These are phyloP conservation scores for Auxenochlorella pyrenoidosa DNA, from an alignment of 139 green algal species.

Conservation along the genomic window DNA sequence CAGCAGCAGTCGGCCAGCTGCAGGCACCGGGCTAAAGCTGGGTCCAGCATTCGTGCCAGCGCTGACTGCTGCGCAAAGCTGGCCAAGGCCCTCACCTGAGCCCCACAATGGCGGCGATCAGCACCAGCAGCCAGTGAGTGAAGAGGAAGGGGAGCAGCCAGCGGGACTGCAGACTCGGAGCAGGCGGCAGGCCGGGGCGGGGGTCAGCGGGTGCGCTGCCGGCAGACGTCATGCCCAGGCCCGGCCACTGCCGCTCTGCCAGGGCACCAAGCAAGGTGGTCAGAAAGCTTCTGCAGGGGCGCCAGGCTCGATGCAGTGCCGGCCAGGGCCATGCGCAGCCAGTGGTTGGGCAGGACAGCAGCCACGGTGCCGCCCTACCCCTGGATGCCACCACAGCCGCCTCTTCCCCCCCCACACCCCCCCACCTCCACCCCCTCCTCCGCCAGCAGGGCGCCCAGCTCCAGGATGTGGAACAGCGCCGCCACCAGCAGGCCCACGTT, in stretches of 20 bases:
- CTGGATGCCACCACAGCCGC: neutral
- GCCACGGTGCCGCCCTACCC: no score
- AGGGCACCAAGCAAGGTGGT: no score
- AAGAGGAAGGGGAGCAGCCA: conserved; percentile 42
- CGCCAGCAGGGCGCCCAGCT: conserved; percentile 38
- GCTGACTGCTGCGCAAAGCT: no score
- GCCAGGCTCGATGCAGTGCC: no score
- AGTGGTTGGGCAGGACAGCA: no score
- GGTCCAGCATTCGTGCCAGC: no score
- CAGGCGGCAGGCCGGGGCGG: neutral
- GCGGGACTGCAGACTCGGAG: neutral
- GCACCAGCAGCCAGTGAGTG: conserved; percentile 39
- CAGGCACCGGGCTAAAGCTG: neutral
- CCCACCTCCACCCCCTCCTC: conserved; percentile 30
- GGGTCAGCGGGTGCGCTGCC: no score
- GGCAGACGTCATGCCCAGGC: no score
- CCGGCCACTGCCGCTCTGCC: no score
- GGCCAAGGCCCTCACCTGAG: conserved; percentile 13
- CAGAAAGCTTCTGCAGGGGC: no score
- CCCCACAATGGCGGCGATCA: conserved; percentile 38
- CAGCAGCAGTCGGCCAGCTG: neutral
- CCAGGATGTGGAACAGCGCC: conserved; percentile 47
- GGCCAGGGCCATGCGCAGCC: no score
- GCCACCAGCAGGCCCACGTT: conserved; percentile 46
- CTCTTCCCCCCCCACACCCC: neutral